Evolutionary conservation across 495 filamentous ascomycete genomes (phyloP).

Genomic region (Trichoderma virens): DNA sequence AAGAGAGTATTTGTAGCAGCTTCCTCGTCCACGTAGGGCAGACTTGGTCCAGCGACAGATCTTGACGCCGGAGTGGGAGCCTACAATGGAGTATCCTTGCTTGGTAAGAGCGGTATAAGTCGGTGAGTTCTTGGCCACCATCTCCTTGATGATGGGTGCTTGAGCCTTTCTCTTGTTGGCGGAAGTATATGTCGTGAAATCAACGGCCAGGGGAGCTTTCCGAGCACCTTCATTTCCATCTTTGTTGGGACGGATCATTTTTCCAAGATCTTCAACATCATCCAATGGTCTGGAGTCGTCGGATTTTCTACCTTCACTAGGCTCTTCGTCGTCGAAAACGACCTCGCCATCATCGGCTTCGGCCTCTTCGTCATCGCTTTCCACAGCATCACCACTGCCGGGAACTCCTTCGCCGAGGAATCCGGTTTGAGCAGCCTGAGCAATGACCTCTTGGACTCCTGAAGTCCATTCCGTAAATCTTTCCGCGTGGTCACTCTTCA

Average conservation of each 20-base stretch:
- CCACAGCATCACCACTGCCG: constrained; percentile 73
- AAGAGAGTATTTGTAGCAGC: constrained; percentile 95
- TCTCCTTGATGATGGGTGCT: constrained; percentile 58
- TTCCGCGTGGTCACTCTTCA: constrained; percentile 59
- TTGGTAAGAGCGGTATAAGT: constrained; percentile 85
- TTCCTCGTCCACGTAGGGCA: constrained; percentile 87
- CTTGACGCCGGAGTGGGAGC: constrained; percentile 92
- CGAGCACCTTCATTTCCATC: constrained; percentile 19
- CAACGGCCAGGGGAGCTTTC: constrained; percentile 60
- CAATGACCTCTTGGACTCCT: constrained; percentile 65
- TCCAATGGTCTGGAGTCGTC: constrained; percentile 45
- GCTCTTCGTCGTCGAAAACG: constrained; percentile 38
- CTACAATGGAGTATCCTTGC: constrained; percentile 92
- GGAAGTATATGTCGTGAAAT: constrained; percentile 66
- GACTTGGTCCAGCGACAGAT: constrained; percentile 99
- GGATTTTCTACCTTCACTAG: constrained; percentile 21
- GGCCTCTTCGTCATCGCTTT: constrained; percentile 70
- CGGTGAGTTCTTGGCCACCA: constrained; percentile 85
- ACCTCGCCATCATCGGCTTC: constrained; percentile 52
- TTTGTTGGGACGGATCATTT: constrained; percentile 43
- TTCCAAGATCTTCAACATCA: constrained; percentile 82
- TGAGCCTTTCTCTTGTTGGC: constrained; percentile 37
- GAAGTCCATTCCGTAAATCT: constrained; percentile 67
- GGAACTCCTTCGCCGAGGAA: constrained; percentile 69
- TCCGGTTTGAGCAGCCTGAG: constrained; percentile 52